These are phyloP conservation scores for Plasmopara muralis DNA, from an alignment of 352 stramenopile genomes.

Conservation along the genomic window DNA sequence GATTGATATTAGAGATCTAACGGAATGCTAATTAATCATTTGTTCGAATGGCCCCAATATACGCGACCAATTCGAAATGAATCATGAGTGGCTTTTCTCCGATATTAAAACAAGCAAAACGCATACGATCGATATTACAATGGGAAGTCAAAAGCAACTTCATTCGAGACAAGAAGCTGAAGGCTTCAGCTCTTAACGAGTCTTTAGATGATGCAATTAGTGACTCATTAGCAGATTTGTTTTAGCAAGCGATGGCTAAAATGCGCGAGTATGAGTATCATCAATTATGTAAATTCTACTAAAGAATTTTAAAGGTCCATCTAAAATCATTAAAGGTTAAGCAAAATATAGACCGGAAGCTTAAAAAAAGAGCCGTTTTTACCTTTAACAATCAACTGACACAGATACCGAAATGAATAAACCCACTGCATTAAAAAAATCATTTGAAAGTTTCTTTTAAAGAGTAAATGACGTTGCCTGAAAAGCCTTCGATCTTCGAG, in stretches of 20 bases:
- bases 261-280: neutral
- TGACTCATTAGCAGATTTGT: neutral
- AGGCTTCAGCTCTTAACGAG: neutral
- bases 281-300: neutral
- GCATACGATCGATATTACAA: slow-evolving; percentile 1
- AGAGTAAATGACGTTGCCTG: neutral
- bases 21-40: too few relatives aligned
- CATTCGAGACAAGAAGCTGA: neutral
- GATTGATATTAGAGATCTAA: too few relatives aligned
- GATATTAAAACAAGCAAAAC: slow-evolving; percentile 1
- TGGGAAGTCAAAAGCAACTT: slow-evolving; percentile 1
- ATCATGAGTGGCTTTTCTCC: neutral
- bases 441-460: neutral
- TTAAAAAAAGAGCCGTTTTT: neutral
- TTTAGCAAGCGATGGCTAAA: too few relatives aligned
- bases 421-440: neutral
- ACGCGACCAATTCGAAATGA: neutral
- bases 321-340: neutral
- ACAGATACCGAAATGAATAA: neutral
- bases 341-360: neutral
- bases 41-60: neutral
- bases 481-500: neutral
- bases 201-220: neutral
- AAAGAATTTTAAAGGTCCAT: neutral
- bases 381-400: neutral